Evolutionary conservation across 2,329 filamentous ascomycete species (phyloP).

Genomic region (Scedosporium minutisporum): DNA sequence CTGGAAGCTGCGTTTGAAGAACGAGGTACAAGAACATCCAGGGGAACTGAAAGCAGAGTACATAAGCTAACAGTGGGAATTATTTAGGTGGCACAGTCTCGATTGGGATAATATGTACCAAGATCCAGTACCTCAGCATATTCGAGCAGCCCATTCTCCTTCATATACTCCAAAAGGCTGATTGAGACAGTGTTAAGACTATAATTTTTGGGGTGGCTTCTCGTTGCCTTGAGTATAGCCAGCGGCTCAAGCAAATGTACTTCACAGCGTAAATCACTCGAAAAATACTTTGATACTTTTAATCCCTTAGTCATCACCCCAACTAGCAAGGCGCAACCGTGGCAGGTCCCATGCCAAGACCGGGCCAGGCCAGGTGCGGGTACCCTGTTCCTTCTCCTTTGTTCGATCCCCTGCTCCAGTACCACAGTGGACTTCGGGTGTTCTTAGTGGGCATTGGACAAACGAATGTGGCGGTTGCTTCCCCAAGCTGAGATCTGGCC

Average conservation of each 20-base stretch:
- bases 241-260: background rate
- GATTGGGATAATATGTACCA: no score
- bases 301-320: background rate
- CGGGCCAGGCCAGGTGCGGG: background rate
- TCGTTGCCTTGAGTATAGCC: background rate
- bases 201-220: background rate
- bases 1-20: no score
- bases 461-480: slow-evolving; percentile 5
- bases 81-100: no score
- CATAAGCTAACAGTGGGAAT: no score
- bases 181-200: background rate
- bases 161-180: background rate
- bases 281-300: background rate
- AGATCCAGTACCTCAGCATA: no score
- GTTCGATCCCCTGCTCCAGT: background rate
- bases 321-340: background rate
- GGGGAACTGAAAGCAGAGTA: no score
- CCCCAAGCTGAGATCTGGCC: slow-evolving; percentile 36
- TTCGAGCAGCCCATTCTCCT: background rate
- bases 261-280: background rate
- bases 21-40: no score
- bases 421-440: background rate
- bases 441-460: background rate
- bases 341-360: background rate
- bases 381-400: background rate